These are phyloP conservation scores for Prillingera fragicola DNA, from an alignment of 1,284 basidiomycete genomes.

Conservation along the genomic window DNA sequence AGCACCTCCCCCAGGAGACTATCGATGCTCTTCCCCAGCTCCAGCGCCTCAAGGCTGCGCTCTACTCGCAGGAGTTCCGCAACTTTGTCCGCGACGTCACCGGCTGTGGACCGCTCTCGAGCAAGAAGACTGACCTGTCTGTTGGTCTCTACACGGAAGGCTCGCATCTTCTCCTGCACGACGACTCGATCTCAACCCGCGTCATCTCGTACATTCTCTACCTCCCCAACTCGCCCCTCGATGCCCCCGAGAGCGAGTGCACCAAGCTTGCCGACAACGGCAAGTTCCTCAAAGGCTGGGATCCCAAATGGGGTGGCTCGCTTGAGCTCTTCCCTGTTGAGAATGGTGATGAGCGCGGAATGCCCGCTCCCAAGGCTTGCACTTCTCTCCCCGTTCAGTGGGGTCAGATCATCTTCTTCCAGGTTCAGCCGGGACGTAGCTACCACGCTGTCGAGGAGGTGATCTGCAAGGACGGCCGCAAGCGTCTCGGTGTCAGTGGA, in stretches of 20 bases:
- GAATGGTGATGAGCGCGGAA: constrained; percentile 44
- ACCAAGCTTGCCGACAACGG: constrained; percentile 31
- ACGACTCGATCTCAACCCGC: constrained; percentile 95
- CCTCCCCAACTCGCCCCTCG: constrained; percentile 75
- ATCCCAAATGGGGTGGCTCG: constrained; percentile 84
- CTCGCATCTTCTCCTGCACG: constrained; percentile 92
- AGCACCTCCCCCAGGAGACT: constrained; percentile 54
- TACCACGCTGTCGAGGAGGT: constrained; percentile 99
- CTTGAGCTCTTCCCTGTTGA: constrained; percentile 82
- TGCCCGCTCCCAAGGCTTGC: constrained; percentile 38
- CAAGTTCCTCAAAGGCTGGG: constrained; percentile 54
- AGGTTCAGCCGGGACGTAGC: constrained; percentile 68
- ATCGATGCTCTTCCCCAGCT: constrained; percentile 72
- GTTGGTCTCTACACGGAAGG: constrained; percentile 83
- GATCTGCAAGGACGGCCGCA: constrained; percentile 67
- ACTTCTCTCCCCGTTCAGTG: constrained; percentile 57
- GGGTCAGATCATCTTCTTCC: constrained; percentile 97
- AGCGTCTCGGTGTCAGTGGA: constrained; percentile 82
- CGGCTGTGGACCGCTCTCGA: constrained; percentile 84
- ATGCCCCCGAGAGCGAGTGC: constrained; percentile 42
- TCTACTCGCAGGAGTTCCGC: constrained; percentile 84
- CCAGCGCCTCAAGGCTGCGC: constrained; percentile 77
- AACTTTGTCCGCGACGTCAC: constrained; percentile 80
- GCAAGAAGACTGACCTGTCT: constrained; percentile 91
- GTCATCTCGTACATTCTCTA: constrained; percentile 97